A percentile compares a stretch with the other conserved stretches of the same genome.
Evolutionary conservation across 2,329 filamentous ascomycete genomes (phyloP).

Genomic region (Ilyonectria destructans): DNA sequence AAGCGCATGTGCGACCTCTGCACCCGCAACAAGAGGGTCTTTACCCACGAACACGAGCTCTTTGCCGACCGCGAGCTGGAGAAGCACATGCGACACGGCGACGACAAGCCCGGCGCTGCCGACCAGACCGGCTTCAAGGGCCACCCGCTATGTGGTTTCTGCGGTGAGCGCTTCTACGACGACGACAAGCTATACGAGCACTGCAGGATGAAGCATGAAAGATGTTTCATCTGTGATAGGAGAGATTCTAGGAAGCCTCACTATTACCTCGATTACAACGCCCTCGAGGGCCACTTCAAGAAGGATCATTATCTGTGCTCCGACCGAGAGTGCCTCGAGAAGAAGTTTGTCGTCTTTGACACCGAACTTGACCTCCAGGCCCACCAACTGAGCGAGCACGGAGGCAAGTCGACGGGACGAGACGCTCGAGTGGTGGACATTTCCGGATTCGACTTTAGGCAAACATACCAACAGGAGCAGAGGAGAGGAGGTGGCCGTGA

Average conservation of each 20-base stretch:
- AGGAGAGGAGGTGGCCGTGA: slow-evolving; percentile 59
- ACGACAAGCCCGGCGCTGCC: slow-evolving; percentile 89
- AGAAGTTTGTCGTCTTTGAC: slow-evolving; percentile 98
- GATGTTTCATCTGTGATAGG: slow-evolving; percentile 94
- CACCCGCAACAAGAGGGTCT: slow-evolving; percentile 95
- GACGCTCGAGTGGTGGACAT: slow-evolving; percentile 92
- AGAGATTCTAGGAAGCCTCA: slow-evolving; percentile 80
- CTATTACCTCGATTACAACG: slow-evolving; percentile 92
- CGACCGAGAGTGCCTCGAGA: slow-evolving; percentile 91
- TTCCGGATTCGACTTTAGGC: slow-evolving; percentile 85
- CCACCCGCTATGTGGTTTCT: slow-evolving; percentile 95
- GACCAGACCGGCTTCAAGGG: slow-evolving; percentile 98
- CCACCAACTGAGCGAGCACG: slow-evolving; percentile 90
- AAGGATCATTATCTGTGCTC: slow-evolving; percentile 89
- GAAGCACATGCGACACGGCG: slow-evolving; percentile 90
- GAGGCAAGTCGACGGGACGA: slow-evolving; percentile 86
- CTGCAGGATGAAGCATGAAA: slow-evolving; percentile 93
- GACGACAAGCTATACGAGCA: slow-evolving; percentile 96
- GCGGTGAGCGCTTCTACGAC: slow-evolving; percentile 92
- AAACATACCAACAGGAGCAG: slow-evolving; percentile 78
- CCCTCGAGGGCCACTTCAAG: slow-evolving; percentile 88
- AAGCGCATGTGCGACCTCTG: slow-evolving; percentile 95
- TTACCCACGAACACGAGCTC: slow-evolving; percentile 96
- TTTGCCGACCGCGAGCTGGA: slow-evolving; percentile 87
- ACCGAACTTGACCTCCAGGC: slow-evolving; percentile 96